A percentile compares a stretch with the other conserved stretches of the same genome.
These are phyloP conservation scores for Starmerella floricola DNA, from an alignment of 805 yeast species.

Conservation along the genomic window DNA sequence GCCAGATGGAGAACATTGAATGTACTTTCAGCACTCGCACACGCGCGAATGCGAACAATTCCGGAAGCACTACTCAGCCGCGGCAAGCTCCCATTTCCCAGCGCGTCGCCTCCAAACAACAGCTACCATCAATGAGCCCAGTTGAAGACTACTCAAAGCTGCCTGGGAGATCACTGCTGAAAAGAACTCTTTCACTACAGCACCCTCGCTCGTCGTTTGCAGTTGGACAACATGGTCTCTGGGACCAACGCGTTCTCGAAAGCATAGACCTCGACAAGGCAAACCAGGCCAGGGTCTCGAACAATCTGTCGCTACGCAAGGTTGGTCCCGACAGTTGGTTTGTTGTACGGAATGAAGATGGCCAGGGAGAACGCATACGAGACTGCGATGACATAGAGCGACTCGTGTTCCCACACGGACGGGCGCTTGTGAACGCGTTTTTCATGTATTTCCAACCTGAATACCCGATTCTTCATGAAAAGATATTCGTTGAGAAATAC, in stretches of 20 bases:
- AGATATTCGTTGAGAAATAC: constrained; percentile 83
- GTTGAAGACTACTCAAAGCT: constrained; percentile 55
- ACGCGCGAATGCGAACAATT: background rate
- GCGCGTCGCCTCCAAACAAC: constrained; percentile 4
- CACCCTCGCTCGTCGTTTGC: constrained; percentile 82
- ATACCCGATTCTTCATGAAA: constrained; percentile 81
- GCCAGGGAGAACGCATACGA: constrained; percentile 55
- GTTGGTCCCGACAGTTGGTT: constrained; percentile 71
- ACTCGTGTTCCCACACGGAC: constrained; percentile 87
- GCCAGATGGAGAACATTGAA: constrained; percentile 58
- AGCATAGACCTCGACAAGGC: constrained; percentile 52
- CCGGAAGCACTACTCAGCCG: background rate
- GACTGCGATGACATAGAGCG: constrained; percentile 76
- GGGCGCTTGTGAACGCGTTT: constrained; percentile 51
- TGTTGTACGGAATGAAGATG: constrained; percentile 59
- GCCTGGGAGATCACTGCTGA: constrained; percentile 51
- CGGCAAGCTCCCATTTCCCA: constrained; percentile 11
- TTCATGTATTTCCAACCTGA: constrained; percentile 82
- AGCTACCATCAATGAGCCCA: constrained; percentile 29
- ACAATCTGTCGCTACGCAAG: constrained; percentile 56
- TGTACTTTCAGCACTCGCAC: constrained; percentile 44
- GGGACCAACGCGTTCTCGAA: constrained; percentile 59
- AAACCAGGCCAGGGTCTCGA: constrained; percentile 67
- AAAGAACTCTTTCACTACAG: constrained; percentile 62
- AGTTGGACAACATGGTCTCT: constrained; percentile 79